Percentiles rank a stretch among this genome's conserved stretches.
These are phyloP conservation scores for Kandelia obovata DNA, from an alignment of 345 rosid species.

Conservation along the genomic window DNA sequence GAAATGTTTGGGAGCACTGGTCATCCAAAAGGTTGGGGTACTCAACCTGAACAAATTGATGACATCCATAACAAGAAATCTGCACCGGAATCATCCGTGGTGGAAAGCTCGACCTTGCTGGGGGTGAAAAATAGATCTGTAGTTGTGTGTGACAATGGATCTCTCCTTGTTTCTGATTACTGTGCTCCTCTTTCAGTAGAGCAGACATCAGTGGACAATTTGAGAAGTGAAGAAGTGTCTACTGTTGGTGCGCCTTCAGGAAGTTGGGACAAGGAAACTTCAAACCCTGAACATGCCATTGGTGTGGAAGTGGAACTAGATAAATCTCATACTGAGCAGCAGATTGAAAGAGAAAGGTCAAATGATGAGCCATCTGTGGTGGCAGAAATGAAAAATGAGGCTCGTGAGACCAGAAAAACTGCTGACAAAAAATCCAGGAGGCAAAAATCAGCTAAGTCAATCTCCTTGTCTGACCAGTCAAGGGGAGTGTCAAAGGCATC, in stretches of 20 bases:
- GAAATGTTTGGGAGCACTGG: slow-evolving; percentile 43
- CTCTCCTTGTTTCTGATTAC: slow-evolving; percentile 27
- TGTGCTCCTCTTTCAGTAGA: slow-evolving; percentile 23
- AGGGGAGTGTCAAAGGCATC: slow-evolving; percentile 45
- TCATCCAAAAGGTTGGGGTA: slow-evolving; percentile 34
- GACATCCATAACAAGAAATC: slow-evolving; percentile 37
- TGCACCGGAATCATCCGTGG: slow-evolving; percentile 25
- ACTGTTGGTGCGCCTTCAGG: slow-evolving; percentile 22
- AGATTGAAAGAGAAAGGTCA: slow-evolving; percentile 33
- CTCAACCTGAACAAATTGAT: slow-evolving; percentile 36
- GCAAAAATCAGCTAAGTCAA: slow-evolving; percentile 59
- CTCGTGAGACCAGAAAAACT: slow-evolving; percentile 51
- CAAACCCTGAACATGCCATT: slow-evolving; percentile 19
- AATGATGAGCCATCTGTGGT: slow-evolving; percentile 32
- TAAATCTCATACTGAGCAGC: slow-evolving; percentile 20
- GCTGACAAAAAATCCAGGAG: slow-evolving; percentile 83
- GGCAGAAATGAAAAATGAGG: slow-evolving; percentile 49
- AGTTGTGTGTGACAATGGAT: slow-evolving; percentile 20
- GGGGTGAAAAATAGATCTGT: slow-evolving; percentile 33
- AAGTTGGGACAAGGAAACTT: slow-evolving; percentile 31
- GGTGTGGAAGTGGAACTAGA: slow-evolving; percentile 28
- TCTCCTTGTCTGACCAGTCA: slow-evolving; percentile 44
- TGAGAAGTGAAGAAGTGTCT: slow-evolving; percentile 31
- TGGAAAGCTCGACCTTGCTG: slow-evolving; percentile 32
- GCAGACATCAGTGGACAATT: slow-evolving; percentile 24